Conservation (phyloP, 257 asterid genomes). For the Plantago elongata region DNA sequence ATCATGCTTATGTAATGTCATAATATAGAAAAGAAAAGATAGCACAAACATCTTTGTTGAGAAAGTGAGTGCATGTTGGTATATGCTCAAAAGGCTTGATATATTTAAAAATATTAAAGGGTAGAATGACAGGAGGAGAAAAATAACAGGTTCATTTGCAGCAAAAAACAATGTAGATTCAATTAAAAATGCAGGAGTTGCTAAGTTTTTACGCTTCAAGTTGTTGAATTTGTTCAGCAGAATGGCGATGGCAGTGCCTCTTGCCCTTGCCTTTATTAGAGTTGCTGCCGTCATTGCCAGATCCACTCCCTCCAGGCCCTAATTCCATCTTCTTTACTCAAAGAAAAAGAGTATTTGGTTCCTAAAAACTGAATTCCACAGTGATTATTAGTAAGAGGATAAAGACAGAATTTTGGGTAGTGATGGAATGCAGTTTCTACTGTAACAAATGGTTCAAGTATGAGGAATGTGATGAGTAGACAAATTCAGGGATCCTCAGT, state of each 20-base stretch:
- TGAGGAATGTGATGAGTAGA: conserved; percentile 3
- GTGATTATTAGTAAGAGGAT: conserved; percentile 19
- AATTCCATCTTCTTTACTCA: conserved; percentile 32
- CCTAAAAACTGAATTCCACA: conserved; percentile 21
- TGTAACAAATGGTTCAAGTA: not conserved
- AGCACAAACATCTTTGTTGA: not conserved
- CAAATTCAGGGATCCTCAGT: not conserved
- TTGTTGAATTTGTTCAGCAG: conserved; percentile 50
- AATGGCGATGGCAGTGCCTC: conserved; percentile 53
- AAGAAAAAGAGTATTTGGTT: conserved; percentile 9
- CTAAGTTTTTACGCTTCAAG: conserved; percentile 56
- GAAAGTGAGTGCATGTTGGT: not conserved
- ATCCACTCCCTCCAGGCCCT: conserved; percentile 34
- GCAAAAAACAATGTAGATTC: not conserved
- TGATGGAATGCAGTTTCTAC: conserved; percentile 7
- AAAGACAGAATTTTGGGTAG: not conserved
- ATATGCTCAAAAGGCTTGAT: conserved; percentile 1
- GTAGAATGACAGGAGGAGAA: not conserved
- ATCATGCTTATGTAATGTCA: not conserved
- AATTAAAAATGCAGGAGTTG: not conserved
- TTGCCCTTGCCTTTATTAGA: conserved; percentile 28
- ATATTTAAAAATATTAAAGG: conserved; percentile 8
- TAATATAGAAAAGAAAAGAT: not conserved
- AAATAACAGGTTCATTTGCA: conserved; percentile 1
- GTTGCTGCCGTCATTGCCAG: conserved; percentile 40